These are phyloP conservation scores for Ophiostoma ulmi DNA, from an alignment of 2,329 filamentous ascomycete genomes.

Conservation along the genomic window DNA sequence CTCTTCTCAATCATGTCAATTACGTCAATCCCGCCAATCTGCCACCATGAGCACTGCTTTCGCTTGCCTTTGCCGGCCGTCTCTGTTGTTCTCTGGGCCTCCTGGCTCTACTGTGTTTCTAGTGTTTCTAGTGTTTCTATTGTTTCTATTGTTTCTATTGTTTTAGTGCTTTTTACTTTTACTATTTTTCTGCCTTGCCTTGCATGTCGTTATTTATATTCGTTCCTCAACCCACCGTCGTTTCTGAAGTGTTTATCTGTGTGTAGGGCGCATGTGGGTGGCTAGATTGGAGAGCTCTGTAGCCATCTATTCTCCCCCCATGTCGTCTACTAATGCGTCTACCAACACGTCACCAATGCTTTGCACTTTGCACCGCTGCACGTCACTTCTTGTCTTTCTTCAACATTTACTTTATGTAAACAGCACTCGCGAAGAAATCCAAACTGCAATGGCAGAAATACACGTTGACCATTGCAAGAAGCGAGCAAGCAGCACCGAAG, in stretches of 20 bases:
- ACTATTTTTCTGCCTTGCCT: not conserved
- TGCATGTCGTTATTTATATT: constrained; percentile 12
- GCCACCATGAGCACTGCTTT: not conserved
- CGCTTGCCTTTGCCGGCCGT: not conserved
- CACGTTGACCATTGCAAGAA: not conserved
- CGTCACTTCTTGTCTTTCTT: not conserved
- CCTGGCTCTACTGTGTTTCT: constrained; percentile 15
- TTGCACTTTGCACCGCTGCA: not conserved
- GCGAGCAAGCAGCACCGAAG: not conserved
- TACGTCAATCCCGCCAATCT: not conserved
- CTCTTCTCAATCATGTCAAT: not conserved
- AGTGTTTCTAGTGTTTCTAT: not conserved
- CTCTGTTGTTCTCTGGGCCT: constrained; percentile 3
- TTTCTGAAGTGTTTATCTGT: constrained; percentile 8
- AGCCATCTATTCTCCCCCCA: too few relatives aligned
- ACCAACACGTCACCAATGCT: too few relatives aligned
- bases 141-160: not conserved
- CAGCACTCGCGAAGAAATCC: not conserved
- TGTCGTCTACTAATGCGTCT: too few relatives aligned
- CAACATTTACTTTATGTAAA: not conserved
- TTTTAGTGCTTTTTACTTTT: constrained; percentile 9
- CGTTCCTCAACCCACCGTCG: not conserved
- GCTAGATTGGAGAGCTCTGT: too few relatives aligned
- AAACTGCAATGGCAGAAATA: not conserved
- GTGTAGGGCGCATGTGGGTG: constrained; percentile 13